A percentile compares a stretch with the other conserved stretches of the same genome.
These are phyloP conservation scores for Elsinoe australis DNA, from an alignment of 2,329 filamentous ascomycete genomes.

Conservation along the genomic window DNA sequence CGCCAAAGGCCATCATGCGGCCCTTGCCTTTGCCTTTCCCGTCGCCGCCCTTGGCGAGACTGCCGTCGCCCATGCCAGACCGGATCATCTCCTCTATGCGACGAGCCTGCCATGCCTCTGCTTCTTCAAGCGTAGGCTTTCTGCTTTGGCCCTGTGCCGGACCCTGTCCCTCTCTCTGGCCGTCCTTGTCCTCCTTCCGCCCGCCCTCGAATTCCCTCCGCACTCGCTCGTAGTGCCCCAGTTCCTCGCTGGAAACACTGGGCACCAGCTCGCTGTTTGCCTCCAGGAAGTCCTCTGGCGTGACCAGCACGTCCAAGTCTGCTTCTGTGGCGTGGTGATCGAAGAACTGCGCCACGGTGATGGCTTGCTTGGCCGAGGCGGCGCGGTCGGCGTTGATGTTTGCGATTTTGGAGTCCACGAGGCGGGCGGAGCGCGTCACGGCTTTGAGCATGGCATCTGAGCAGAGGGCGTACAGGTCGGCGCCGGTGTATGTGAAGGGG, in stretches of 20 bases:
- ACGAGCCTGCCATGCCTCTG: conserved; percentile 11
- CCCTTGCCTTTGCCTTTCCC: conserved; percentile 8
- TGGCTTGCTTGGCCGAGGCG: conserved; percentile 33
- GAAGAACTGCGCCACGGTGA: conserved; percentile 91
- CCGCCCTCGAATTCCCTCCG: conserved; percentile 71
- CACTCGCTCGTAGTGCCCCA: conserved; percentile 84
- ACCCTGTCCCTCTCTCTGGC: background rate
- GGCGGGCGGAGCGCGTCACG: conserved; percentile 78
- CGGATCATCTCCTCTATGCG: conserved; percentile 19
- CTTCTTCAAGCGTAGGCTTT: conserved; percentile 1
- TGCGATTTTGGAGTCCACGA: conserved; percentile 76
- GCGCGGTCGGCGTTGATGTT: conserved; percentile 50
- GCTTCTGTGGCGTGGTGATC: conserved; percentile 78
- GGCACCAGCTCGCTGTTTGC: conserved; percentile 84
- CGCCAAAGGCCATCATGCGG: background rate
- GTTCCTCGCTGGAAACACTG: conserved; percentile 83
- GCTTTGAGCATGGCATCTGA: conserved; percentile 99
- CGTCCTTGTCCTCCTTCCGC: conserved; percentile 38
- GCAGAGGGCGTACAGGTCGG: conserved; percentile 93
- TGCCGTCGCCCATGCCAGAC: conserved; percentile 17
- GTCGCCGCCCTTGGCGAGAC: conserved; percentile 6
- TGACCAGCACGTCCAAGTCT: conserved; percentile 81
- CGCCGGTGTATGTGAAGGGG: conserved; percentile 94
- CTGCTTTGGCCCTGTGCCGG: background rate
- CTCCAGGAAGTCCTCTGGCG: conserved; percentile 75